Base-by-base conservation (phyloP, 257 asterid species). In the Solanum clarkiae region DNA sequence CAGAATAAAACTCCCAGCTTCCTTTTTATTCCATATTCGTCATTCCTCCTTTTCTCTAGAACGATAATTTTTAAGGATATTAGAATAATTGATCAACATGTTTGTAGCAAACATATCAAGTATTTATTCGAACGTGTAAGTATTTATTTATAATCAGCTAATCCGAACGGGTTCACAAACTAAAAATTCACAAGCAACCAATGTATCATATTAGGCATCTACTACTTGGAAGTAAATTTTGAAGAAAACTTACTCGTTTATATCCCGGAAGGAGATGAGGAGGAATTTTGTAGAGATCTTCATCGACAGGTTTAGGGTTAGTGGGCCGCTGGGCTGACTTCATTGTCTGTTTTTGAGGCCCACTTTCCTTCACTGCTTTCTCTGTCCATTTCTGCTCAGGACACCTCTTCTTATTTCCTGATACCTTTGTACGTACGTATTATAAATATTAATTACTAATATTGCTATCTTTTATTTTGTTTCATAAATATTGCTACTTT, bases 221-320 rank as follows among this genome's bases (percentile, higher is more conserved):
- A 45, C 8, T 45, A 45, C 0, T 9, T 45, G 42, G 42, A 36
- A 32, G 2, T 7, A 44, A 10, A 4, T 59, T 59, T 57, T 18
- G 65, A 13, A 10, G 77, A 22, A 24, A 26, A 47, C 77, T 75
- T 47, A 96, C 99, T 55, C 94, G 62, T 60, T 93, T 94, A 56
- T 97, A 90, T 15, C 80, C 89, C 8, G 88, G 88, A 7, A 93
- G 92, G 24, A 94, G 93, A 84, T 92, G 94, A 1, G 97, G 91
- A 47, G 98, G 91, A 80, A 94, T 92, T 90, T 94, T 89, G 95
- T 95, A 95, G 40, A 95, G 98, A 90, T 95, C 98, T 90, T 95
- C 99, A 84, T 95, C 99, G 1, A 94, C 96, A 4, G 98, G 97
- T 65, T 95, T 95, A n/a, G 84, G 89, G 45, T 84, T 56, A 47